Base-by-base conservation (phyloP, 2,329 filamentous ascomycete genomes). In the Paracorniculantispora psalliotae region DNA sequence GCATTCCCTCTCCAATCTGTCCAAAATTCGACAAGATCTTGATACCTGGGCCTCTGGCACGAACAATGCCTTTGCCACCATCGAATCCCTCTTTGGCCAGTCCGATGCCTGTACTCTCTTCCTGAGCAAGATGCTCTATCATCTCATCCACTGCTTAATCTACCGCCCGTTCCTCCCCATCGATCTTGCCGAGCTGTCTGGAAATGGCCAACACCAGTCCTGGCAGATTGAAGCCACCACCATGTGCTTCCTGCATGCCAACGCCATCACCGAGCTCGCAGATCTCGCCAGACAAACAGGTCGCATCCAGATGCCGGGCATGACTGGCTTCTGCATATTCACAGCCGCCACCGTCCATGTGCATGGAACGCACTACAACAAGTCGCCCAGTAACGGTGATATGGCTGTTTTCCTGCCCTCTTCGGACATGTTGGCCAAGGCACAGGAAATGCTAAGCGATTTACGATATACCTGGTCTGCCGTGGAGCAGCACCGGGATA, bases 211-310 rank as follows among this genome's bases (percentile, higher is more conserved):
- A 67, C 90, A 96, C 65, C 91, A 96, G 69, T 92, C 90, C 28
- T 96, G 91, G 91, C 91, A 96, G 69, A 93, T 96, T 50, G 90
- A 96, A 69, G 90, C 91, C 0, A 96, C 91, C 0, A 93, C 94
- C 67, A 81, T 93, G 69, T 96, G 91, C 72, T 94, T 85, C 69
- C 76, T 92, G 19, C 91, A 96, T 64, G 91, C 91, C 6, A 96
- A 96, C 67, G 90, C 91, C 5, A 92, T 96, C 54, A 86, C 90
- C 1, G 91, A 96, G 67, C 76, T 96, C 2, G 87, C 92, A 4
- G 89, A 93, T 68, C 82, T 92, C 17, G 90, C 90, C 1, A 88
- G 87, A 63, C 88, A 88, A 63, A 86, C 87, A 1, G 82, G 84
- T 1, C 83, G 88, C 2, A 85, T 92, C 23, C 90, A 94, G 71